phyloP scores from a whole-genome alignment of 2,329 filamentous ascomycete genomes.

The Exophiala oligosperma region DNA sequence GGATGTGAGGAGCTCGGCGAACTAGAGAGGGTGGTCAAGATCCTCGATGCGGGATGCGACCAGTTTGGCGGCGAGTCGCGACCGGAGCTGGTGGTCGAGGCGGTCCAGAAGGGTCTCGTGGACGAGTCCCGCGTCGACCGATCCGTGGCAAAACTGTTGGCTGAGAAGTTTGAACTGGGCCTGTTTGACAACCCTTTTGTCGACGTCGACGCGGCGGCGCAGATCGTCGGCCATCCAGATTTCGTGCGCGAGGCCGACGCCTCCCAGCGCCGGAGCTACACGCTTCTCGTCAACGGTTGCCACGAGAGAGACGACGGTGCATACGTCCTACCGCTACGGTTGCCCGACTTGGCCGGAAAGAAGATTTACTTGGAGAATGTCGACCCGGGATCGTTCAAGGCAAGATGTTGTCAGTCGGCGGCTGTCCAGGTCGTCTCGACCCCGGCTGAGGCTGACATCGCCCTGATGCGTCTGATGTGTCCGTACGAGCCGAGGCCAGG shows the following conservation, averaged over 20 bases:
- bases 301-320: background rate
- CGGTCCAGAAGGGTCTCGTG: constrained; percentile 31
- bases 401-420: background rate
- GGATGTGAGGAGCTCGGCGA: constrained; percentile 49
- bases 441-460: constrained; percentile 12
- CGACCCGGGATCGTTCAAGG: too few species aligned
- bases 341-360: too few species aligned
- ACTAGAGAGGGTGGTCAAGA: constrained; percentile 43
- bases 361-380: too few species aligned
- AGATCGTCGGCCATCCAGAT: constrained; percentile 8
- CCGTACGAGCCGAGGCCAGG: constrained; percentile 16
- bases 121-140: constrained; percentile 47
- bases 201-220: constrained; percentile 32
- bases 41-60: constrained; percentile 54
- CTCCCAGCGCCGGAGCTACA: constrained; percentile 13
- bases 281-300: constrained; percentile 17
- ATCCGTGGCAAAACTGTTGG: constrained; percentile 49
- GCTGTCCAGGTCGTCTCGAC: background rate
- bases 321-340: too few species aligned
- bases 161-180: constrained; percentile 54
- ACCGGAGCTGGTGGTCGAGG: constrained; percentile 45
- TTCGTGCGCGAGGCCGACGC: constrained; percentile 8
- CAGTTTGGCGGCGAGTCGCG: constrained; percentile 54
- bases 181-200: constrained; percentile 56
- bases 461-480: constrained; percentile 10